A percentile compares a stretch with the other conserved stretches of the same genome.
Evolutionary conservation across 202 grass and related monocot species (phyloP).

Genomic region (Zoysia matrella): DNA sequence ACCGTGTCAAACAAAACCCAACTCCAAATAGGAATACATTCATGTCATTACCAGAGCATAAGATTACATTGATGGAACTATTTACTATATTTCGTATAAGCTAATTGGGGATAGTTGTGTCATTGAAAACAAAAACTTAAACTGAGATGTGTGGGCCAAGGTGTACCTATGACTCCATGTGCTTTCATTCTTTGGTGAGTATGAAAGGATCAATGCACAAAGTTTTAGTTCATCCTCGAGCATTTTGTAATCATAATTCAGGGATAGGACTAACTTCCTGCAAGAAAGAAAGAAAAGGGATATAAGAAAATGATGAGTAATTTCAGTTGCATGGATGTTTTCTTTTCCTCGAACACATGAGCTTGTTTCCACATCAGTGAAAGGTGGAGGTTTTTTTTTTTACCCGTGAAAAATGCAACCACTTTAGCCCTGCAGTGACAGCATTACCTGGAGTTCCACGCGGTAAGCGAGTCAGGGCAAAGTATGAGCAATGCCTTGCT

Average conservation of each 20-base stretch:
- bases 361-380: neutral
- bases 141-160: neutral
- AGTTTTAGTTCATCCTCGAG: slow-evolving; percentile 63
- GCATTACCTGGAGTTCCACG: slow-evolving; percentile 79
- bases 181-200: slow-evolving; percentile 70
- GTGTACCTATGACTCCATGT: slow-evolving; percentile 77
- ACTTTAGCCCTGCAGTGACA: neutral
- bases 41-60: neutral
- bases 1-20: slow-evolving; percentile 10
- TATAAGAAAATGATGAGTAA: neutral
- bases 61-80: neutral
- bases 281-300: slow-evolving; percentile 26
- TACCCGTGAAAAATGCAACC: neutral
- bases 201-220: slow-evolving; percentile 68
- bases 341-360: neutral
- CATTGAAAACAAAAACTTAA: neutral
- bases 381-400: neutral
- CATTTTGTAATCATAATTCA: slow-evolving; percentile 36
- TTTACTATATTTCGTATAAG: neutral
- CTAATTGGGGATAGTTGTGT: neutral
- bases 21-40: neutral
- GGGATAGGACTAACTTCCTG: slow-evolving; percentile 60
- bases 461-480: slow-evolving; percentile 59
- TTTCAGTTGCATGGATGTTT: neutral
- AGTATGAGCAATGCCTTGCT: slow-evolving; percentile 70